phyloP scores from a whole-genome alignment of 2,329 filamentous ascomycete species.

The Colletotrichum sp. region DNA sequence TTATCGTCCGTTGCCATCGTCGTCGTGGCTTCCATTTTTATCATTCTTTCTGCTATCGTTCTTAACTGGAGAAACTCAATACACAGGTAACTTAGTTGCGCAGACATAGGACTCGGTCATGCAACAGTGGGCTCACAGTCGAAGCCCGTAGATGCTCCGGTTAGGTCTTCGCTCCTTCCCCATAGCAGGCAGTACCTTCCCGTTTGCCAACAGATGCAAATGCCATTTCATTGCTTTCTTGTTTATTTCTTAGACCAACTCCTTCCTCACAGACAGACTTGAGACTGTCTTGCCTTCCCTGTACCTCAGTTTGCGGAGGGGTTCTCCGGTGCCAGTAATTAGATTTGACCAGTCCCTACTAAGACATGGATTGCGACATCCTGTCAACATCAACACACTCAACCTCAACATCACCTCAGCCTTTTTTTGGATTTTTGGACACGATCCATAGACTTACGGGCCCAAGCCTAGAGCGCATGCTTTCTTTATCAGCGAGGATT shows the following conservation, averaged over 20 bases:
- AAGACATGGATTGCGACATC: neutral
- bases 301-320: neutral
- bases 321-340: neutral
- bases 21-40: neutral
- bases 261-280: neutral
- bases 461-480: constrained; percentile 11
- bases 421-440: constrained; percentile 5
- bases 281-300: neutral
- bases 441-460: constrained; percentile 11
- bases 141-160: neutral
- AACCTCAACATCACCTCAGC: neutral
- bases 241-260: neutral
- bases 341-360: neutral
- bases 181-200: neutral
- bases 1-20: neutral
- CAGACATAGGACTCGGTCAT: neutral
- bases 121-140: neutral
- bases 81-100: neutral
- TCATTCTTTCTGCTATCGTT: neutral
- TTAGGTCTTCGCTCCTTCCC: neutral
- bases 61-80: neutral
- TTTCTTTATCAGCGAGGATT: constrained; percentile 15
- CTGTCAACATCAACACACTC: neutral
- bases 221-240: neutral
- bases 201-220: neutral